These are phyloP conservation scores for Calamus simplicifolius DNA, from an alignment of 176 grass and related monocot species.

Conservation along the genomic window DNA sequence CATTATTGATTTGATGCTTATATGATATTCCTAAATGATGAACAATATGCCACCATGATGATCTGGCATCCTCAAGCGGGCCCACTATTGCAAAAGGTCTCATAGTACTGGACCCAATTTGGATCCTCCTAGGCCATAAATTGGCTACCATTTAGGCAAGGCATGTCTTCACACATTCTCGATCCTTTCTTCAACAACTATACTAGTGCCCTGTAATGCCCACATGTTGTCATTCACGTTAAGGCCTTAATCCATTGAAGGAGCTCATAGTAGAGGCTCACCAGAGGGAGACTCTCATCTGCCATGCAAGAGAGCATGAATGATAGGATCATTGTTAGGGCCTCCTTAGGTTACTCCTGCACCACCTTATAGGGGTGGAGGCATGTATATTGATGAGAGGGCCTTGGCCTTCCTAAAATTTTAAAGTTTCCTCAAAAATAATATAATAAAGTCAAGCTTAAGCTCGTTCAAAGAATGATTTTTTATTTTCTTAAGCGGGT, in stretches of 20 bases:
- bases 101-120: background rate
- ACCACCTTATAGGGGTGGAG: no score
- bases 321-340: background rate
- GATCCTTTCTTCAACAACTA: background rate
- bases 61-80: background rate
- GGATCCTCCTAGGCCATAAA: background rate
- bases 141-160: background rate
- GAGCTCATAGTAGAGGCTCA: background rate
- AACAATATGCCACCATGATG: no score
- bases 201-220: background rate
- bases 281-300: background rate
- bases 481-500: no score
- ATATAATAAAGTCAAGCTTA: no score
- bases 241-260: background rate
- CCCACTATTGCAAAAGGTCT: background rate
- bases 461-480: no score
- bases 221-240: background rate
- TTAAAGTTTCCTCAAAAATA: no score
- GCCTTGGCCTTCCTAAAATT: no score
- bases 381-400: no score
- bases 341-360: background rate
- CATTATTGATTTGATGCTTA: no score
- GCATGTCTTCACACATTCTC: background rate
- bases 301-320: background rate
- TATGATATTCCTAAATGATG: no score